Conservation (phyloP, 371 early-diverging fungal genomes). For the Mucor mucedo region DNA sequence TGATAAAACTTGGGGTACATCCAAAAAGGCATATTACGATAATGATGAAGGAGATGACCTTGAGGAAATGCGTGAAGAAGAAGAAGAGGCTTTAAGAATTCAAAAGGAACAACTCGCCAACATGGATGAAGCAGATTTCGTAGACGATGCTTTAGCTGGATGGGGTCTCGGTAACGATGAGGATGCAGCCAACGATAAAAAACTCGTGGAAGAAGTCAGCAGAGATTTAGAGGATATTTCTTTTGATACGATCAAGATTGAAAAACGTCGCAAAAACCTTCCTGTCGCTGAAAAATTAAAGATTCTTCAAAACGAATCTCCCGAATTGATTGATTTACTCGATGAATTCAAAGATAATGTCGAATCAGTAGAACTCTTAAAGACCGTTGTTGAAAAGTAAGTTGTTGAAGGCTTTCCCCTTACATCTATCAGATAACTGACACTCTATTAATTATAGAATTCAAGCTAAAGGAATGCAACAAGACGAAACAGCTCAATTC, state of each 20-base stretch:
- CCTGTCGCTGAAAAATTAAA: conserved; percentile 71
- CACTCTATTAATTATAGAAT: neutral
- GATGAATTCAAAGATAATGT: conserved; percentile 75
- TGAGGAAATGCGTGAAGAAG: conserved; percentile 88
- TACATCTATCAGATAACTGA: neutral
- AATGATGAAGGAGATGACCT: conserved; percentile 77
- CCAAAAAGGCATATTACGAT: conserved; percentile 75
- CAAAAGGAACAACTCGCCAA: conserved; percentile 79
- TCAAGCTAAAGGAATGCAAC: conserved; percentile 22
- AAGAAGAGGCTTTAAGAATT: conserved; percentile 87
- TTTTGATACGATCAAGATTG: conserved; percentile 40
- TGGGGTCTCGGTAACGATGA: conserved; percentile 43
- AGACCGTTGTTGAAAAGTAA: conserved; percentile 37
- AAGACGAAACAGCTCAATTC: conserved; percentile 43
- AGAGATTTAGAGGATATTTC: conserved; percentile 64
- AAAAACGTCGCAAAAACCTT: conserved; percentile 59
- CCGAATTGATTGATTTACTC: conserved; percentile 81
- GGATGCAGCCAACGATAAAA: conserved; percentile 43
- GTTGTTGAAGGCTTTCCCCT: conserved; percentile 3
- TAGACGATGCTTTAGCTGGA: conserved; percentile 69
- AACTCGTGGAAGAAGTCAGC: conserved; percentile 57
- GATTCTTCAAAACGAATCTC: conserved; percentile 79
- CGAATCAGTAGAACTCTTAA: conserved; percentile 42
- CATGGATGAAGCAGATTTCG: conserved; percentile 90
- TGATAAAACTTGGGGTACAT: conserved; percentile 72